These are phyloP conservation scores for Septoria petroselini DNA, from an alignment of 2,329 filamentous ascomycete species.

Conservation along the genomic window DNA sequence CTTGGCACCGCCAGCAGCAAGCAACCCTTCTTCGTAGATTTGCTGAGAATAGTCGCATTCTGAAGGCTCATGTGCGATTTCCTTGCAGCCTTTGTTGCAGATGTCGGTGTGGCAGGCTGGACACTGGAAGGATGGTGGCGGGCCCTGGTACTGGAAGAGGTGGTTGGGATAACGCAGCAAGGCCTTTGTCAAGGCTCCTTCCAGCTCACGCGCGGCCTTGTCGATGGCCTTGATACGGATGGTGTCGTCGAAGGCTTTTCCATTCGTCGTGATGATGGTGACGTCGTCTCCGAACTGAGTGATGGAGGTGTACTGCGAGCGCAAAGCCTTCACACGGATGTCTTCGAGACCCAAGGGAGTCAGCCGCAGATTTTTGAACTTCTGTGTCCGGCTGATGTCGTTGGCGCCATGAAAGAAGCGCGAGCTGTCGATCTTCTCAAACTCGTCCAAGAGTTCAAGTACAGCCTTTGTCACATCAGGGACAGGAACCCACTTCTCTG, in stretches of 20 bases:
- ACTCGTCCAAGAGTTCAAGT: constrained; percentile 16
- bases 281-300: no score
- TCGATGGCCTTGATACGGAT: no score
- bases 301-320: no score
- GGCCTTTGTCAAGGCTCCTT: background rate
- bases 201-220: no score
- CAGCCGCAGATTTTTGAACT: constrained; percentile 4
- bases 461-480: no score
- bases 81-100: constrained; percentile 45
- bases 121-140: constrained; percentile 39
- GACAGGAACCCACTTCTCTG: no score
- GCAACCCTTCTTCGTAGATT: constrained; percentile 33
- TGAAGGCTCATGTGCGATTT: constrained; percentile 41
- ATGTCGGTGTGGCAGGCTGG: constrained; percentile 45
- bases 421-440: constrained; percentile 10
- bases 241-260: no score
- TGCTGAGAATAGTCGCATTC: constrained; percentile 43
- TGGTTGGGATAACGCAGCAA: no score
- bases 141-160: background rate
- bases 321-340: no score
- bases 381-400: constrained; percentile 9
- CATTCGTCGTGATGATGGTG: no score
- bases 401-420: constrained; percentile 24
- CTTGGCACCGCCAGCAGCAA: constrained; percentile 40
- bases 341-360: no score